These are phyloP conservation scores for Tylopilus subfusipes DNA, from an alignment of 768 basidiomycete species.

Conservation along the genomic window DNA sequence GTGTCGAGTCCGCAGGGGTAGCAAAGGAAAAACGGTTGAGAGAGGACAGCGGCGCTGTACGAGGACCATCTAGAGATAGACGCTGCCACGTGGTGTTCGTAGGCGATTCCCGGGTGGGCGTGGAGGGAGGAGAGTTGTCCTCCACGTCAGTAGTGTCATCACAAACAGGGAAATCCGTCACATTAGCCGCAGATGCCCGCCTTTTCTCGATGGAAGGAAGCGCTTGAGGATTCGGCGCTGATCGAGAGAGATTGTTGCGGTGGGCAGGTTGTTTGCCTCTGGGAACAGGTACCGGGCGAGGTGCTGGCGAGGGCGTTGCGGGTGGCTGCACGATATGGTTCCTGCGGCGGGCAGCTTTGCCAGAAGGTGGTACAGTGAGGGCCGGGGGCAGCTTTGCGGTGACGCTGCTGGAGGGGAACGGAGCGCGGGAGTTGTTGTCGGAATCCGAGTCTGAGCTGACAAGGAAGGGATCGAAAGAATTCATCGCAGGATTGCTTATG, in stretches of 20 bases:
- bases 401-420: conserved; percentile 22
- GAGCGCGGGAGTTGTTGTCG: conserved; percentile 35
- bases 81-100: conserved; percentile 31
- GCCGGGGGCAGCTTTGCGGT: conserved; percentile 34
- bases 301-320: conserved; percentile 35
- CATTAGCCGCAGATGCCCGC: conserved; percentile 31
- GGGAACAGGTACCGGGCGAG: conserved; percentile 53
- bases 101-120: conserved; percentile 48
- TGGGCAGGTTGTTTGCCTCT: conserved; percentile 16
- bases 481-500: conserved; percentile 33
- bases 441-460: conserved; percentile 44
- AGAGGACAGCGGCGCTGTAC: conserved; percentile 48
- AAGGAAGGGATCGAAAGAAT: conserved; percentile 48
- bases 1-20: conserved; percentile 29
- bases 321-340: conserved; percentile 34
- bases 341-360: conserved; percentile 59
- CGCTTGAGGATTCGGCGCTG: conserved; percentile 46
- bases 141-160: conserved; percentile 62
- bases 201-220: conserved; percentile 30
- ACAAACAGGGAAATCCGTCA: conserved; percentile 59
- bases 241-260: conserved; percentile 41
- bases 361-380: conserved; percentile 46
- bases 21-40: conserved; percentile 41
- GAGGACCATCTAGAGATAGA: conserved; percentile 39
- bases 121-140: conserved; percentile 44